Evolutionary conservation across 2,329 filamentous ascomycete species (phyloP), one percentile per base, ranked within the genome.

Genomic region (Tolypocladium album): DNA sequence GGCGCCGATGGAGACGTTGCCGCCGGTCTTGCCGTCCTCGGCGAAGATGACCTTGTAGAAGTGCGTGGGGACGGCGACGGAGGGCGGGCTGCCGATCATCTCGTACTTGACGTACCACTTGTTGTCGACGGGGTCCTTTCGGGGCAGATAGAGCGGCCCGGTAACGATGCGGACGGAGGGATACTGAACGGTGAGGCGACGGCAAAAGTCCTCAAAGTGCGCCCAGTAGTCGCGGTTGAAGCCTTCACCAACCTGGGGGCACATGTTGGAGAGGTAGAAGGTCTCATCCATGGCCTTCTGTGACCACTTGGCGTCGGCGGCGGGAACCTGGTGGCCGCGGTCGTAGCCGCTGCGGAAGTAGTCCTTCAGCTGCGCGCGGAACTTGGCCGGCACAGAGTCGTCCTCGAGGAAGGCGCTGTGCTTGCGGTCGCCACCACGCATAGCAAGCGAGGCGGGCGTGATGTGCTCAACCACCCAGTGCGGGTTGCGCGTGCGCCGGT

Each of bases 211-310:
- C 77, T 99, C 94, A 66, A 99, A 92, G 74, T 99, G 94, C 43
- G 94, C 89, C 94, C 94, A 99, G 83, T 99, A 99, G 78, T 99
- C 94, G 58, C 94, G 84, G 78, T 99, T 99, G 82, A 99, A 99
- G 61, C 94, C 94, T 71, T 97, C 91, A 66, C 94, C 94, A 38
- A 99, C 94, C 77, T 99, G 94, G 39, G 94, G 94, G 71, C 92
- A 96, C 92, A 99, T 99, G 78, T 99, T 99, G 71, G 83, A 88
- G 60, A 99, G 82, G 70, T 85, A 88, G 71, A 99, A 99, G 2
- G 94, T 99, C 61, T 90, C 90, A 76, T 99, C 86, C 91, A 99
- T 96, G 64, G 94, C 92, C 42, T 83, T 75, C 76, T 99, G 94
- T 64, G 87, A 90, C 92, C 94, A 99, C 78, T 95, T 96, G 60